These are phyloP conservation scores for Helotiales sp. DNA, from an alignment of 2,329 filamentous ascomycete genomes.

Conservation along the genomic window DNA sequence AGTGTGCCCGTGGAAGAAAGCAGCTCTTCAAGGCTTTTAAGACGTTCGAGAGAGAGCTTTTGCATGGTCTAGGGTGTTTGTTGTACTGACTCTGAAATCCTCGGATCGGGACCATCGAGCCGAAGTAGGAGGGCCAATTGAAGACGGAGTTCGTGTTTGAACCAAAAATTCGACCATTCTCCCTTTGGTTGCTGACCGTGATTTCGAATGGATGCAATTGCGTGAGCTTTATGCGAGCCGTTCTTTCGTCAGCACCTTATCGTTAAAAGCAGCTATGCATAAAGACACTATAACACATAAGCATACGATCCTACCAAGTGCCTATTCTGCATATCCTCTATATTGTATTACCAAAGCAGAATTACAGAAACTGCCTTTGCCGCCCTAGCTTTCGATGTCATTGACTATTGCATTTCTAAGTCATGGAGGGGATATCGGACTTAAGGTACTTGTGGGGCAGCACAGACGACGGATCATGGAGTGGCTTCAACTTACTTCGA, in stretches of 20 bases:
- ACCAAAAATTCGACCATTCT: no score
- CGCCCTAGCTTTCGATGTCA: not conserved
- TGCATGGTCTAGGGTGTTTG: not conserved
- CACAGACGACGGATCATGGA: not conserved
- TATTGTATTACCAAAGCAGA: not conserved
- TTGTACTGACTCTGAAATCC: not conserved
- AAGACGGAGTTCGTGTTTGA: no score
- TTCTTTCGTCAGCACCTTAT: not conserved
- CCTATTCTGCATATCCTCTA: not conserved
- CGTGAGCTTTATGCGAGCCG: no score
- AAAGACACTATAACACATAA: no score
- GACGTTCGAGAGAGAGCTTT: not conserved
- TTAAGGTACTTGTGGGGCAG: not conserved
- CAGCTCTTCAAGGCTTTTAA: not conserved
- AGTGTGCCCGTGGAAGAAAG: no score
- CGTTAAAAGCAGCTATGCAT: not conserved
- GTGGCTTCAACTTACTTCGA: no score
- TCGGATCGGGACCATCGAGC: not conserved
- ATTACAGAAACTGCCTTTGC: not conserved
- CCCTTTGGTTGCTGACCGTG: no score
- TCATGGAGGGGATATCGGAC: not conserved
- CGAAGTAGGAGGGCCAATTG: not conserved
- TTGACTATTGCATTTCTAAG: not conserved
- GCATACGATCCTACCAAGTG: not conserved
- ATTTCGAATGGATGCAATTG: no score